Evolutionary conservation across 805 yeast species (phyloP), one percentile per base, ranked within the genome.

Genomic region (Monosporozyma unispora): DNA sequence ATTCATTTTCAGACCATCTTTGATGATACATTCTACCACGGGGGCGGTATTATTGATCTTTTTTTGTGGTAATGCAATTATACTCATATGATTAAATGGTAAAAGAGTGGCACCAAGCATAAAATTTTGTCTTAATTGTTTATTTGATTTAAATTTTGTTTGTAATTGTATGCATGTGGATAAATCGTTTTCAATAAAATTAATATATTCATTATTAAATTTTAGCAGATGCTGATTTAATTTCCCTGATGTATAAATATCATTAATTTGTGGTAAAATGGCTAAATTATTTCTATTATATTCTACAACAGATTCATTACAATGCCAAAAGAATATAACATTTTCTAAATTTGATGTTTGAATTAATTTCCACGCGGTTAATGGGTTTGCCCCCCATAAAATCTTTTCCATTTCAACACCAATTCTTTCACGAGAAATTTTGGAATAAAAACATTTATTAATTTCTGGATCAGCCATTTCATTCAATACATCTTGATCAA

Each of bases 391-490:
- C 6, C 89, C 79, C n/a, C 67, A 66, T n/a, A 91, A 69, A 38
- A 84, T 84, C 64, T 93, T 93, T 43, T 76, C 81, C 45, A 90
- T 65, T 61, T 93, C 99, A 5, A 79, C 81, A 2, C 96, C 97
- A 16, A 93, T 80, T 54, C 99, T 74, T 64, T 93, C 99, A 48
- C 93, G 74, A 50, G 96, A 86, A 45, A 93, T 89, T 59, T 93
- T 93, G 27, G 76, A 73, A 18, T 73, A 64, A 45, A 93, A 72
- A 1, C 86, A 81, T 0, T 61, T 53, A 54, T 78, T 80, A 47
- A 91, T 80, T 8, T 73, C 75, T 1, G 69, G 66, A 35, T 75
- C 72, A 33, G 64, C 70, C 96, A 93, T 89, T 0, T 91, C 84
- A 1, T 67, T 58, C 29, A 78, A 60, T 0, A 90, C 79, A 0